Evolutionary conservation across 106 monocot genomes (phyloP), one percentile per base, ranked within the genome.

Genomic region (Dendrobium huoshanense): DNA sequence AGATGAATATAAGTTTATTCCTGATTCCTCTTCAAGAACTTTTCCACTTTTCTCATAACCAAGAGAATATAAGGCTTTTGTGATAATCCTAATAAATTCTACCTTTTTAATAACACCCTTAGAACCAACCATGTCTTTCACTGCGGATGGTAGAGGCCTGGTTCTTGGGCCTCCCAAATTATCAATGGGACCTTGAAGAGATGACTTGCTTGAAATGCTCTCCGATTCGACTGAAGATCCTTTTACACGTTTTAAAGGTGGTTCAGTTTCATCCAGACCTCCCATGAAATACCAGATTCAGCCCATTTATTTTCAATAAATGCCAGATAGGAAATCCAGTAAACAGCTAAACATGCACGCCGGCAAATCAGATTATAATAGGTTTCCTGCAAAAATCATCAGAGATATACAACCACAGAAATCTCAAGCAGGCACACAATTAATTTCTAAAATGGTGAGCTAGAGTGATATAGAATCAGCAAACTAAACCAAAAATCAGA

Each of bases 41-140:
- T 87, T 88, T 72, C 87, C 90, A 72, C 81, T 87, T 81, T 77
- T 85, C 70, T 87, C 83, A 85, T 93, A 93, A 20, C 93, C 93
- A 31, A 93, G 88, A 56, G 90, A 85, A 76, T 93, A 89, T 29
- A 93, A 82, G 67, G 91, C 79, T 78, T 91, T 87, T 22, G 91
- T 83, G 37, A 93, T 90, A 42, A 93, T 82, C 73, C 88, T 81
- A 11, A 93, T 90, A 84, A 93, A 89, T 79, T 93, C 93, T 17
- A 81, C 86, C 72, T 41, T 89, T 42, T 87, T 87, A 73, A 93
- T 87, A 43, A 89, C 56, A 81, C 87, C 87, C 77, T 89, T 92
- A 44, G 89, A 80, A 64, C 89, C 91, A 45, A 89, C 61, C 73
- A 82, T 81, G 22, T 76, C 87, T 85, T 84, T 82, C 80, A 78